phyloP scores from a whole-genome alignment of 345 rosid genomes.

The Arabidopsis suecica region DNA sequence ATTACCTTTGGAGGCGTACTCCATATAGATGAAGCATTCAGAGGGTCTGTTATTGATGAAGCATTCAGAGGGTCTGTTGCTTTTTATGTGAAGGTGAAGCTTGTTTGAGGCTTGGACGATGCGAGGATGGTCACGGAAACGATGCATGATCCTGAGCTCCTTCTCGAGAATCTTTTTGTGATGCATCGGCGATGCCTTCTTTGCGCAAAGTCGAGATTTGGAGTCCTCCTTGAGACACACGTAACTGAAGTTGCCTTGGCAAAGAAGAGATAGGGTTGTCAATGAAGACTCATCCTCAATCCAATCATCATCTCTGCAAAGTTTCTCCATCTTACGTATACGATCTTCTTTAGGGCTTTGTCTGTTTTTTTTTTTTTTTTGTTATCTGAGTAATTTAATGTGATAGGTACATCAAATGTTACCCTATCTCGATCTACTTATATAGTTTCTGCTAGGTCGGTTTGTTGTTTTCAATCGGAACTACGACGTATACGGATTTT shows the following conservation, averaged over 20 bases:
- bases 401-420: background rate
- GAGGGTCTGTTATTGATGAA: no score
- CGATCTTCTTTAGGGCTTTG: background rate
- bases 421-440: no score
- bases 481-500: no score
- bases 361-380: no score
- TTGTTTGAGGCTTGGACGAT: background rate
- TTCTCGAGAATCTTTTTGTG: slow-evolving; percentile 10
- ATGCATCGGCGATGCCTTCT: slow-evolving; percentile 1
- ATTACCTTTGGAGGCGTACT: slow-evolving; percentile 15
- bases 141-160: slow-evolving; percentile 27
- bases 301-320: background rate
- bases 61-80: background rate
- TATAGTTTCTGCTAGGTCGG: background rate
- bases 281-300: background rate
- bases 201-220: background rate
- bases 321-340: background rate
- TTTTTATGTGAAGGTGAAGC: slow-evolving; percentile 1
- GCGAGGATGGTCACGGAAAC: slow-evolving; percentile 14
- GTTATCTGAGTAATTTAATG: background rate
- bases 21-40: slow-evolving; percentile 25
- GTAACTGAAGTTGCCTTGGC: background rate
- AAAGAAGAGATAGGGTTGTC: background rate
- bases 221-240: background rate
- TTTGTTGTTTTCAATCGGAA: no score